Conservation (phyloP, 164 flowering plant species). For the Litsea cubeba region DNA sequence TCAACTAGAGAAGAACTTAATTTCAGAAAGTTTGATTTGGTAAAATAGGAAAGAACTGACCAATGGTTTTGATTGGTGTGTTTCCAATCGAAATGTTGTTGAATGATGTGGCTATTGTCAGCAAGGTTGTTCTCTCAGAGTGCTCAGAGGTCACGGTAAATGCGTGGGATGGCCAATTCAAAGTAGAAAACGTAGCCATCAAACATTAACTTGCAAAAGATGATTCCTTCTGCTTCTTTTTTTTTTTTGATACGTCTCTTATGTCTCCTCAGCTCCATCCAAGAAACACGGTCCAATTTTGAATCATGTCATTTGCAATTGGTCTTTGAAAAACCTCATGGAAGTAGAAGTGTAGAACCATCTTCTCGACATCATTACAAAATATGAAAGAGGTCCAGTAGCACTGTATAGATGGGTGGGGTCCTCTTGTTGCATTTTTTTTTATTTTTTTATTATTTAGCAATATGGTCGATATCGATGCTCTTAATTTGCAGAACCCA, state of each 20-base stretch:
- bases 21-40: too few species aligned
- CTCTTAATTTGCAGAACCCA: too few species aligned
- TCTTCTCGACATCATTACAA: neutral
- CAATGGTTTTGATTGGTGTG: conserved; percentile 9
- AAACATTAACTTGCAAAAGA: neutral
- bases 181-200: neutral
- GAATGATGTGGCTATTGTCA: conserved; percentile 1
- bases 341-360: neutral
- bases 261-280: neutral
- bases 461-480: too few species aligned
- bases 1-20: too few species aligned
- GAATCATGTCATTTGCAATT: too few species aligned
- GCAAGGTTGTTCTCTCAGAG: neutral
- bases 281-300: neutral
- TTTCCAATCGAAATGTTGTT: conserved; percentile 6
- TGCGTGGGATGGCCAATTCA: conserved; percentile 5
- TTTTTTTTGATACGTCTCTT: neutral
- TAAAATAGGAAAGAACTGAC: too few species aligned
- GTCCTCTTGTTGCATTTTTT: too few species aligned
- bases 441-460: too few species aligned
- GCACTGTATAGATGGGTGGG: too few species aligned
- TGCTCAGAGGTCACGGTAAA: neutral
- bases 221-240: neutral
- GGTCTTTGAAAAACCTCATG: neutral
- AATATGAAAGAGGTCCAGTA: too few species aligned